These are phyloP conservation scores for Tetrahymena borealis DNA, from an alignment of 73 alveolate genomes.

Conservation along the genomic window DNA sequence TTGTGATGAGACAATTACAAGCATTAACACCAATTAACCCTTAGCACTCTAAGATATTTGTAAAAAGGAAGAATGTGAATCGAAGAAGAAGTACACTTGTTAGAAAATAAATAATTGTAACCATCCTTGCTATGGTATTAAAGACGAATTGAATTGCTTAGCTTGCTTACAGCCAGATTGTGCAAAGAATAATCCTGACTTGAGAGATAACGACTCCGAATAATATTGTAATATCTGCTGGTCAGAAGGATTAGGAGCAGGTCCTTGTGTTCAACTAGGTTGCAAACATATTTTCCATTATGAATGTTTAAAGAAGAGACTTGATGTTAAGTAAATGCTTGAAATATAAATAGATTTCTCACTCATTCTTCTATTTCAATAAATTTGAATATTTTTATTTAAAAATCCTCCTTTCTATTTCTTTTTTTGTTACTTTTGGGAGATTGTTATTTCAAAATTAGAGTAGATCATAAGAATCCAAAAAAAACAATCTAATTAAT, in stretches of 20 bases:
- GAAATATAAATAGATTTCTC: constrained; percentile 31
- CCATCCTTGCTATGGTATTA: constrained; percentile 32
- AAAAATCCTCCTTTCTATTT: background rate
- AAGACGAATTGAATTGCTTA: constrained; percentile 16
- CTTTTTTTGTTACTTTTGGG: background rate
- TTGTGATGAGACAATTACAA: background rate
- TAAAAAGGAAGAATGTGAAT: constrained; percentile 1
- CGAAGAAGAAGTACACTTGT: constrained; percentile 6
- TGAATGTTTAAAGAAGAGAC: constrained; percentile 14
- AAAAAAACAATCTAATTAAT: background rate
- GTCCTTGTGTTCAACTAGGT: constrained; percentile 29
- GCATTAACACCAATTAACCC: background rate
- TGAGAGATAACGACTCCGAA: constrained; percentile 11
- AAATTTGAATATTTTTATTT: too few species aligned
- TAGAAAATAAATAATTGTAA: constrained; percentile 7
- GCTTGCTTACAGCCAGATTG: constrained; percentile 6
- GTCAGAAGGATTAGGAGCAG: constrained; percentile 43
- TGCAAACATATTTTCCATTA: constrained; percentile 28
- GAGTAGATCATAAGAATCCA: background rate
- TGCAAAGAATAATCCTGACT: constrained; percentile 1
- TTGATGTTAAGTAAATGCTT: constrained; percentile 22
- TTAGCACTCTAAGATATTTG: background rate
- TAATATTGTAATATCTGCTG: constrained; percentile 39
- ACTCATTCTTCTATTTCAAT: too few species aligned
- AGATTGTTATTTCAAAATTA: background rate